phyloP scores from a whole-genome alignment of 495 filamentous ascomycete species.

The Aspergillus carlsbadensis region DNA sequence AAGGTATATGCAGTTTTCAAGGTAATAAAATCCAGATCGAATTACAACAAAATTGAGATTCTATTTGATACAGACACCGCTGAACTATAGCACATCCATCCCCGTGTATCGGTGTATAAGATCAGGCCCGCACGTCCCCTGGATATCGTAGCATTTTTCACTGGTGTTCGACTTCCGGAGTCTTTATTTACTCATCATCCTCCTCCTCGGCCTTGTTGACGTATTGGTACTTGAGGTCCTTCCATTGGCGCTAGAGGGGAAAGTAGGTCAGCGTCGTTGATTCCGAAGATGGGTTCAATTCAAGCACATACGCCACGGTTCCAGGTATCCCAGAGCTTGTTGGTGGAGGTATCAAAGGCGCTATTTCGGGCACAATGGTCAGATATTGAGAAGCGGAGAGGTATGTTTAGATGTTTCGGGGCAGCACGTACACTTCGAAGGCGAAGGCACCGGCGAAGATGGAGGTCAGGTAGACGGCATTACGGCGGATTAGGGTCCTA shows the following conservation, averaged over 20 bases:
- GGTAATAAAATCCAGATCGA: background rate
- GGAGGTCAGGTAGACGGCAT: slow-evolving; percentile 78
- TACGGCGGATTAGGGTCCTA: slow-evolving; percentile 81
- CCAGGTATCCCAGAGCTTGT: slow-evolving; percentile 82
- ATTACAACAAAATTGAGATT: slow-evolving; percentile 22
- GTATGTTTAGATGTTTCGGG: background rate
- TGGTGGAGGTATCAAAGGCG: slow-evolving; percentile 70
- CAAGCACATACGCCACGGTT: slow-evolving; percentile 81
- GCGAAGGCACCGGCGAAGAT: slow-evolving; percentile 88
- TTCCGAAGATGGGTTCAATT: slow-evolving; percentile 1
- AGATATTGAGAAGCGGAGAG: background rate
- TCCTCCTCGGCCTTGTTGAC: slow-evolving; percentile 62
- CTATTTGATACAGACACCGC: slow-evolving; percentile 41
- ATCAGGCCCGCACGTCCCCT: slow-evolving; percentile 13
- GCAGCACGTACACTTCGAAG: slow-evolving; percentile 79
- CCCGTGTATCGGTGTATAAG: slow-evolving; percentile 22
- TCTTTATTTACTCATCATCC: slow-evolving; percentile 46
- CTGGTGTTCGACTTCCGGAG: slow-evolving; percentile 3
- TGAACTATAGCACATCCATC: slow-evolving; percentile 10
- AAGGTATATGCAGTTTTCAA: background rate
- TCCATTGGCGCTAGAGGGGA: slow-evolving; percentile 88
- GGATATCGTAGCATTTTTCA: slow-evolving; percentile 12
- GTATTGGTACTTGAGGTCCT: slow-evolving; percentile 93
- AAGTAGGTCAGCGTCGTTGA: slow-evolving; percentile 29
- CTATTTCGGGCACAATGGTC: slow-evolving; percentile 46